Evolutionary conservation across 495 filamentous ascomycete genomes (phyloP), one percentile per base, ranked within the genome.

Genomic region (Xylaria longipes): DNA sequence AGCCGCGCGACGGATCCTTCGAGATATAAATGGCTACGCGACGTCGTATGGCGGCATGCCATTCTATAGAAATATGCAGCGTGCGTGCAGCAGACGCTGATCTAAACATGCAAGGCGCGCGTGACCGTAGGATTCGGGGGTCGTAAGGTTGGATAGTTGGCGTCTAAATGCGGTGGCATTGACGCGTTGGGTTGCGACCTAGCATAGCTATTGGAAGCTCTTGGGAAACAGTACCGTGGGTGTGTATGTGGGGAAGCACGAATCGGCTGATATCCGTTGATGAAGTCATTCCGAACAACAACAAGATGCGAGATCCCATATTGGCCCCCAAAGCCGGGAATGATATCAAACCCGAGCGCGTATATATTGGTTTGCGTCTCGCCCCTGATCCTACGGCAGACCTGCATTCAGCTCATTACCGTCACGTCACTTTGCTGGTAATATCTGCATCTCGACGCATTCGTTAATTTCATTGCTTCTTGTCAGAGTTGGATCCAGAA

Each of bases 21-120:
- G 35, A n/a, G 65, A 67, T 67, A 67, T 52, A 67, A 67, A 67
- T 54, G 48, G 65, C 65, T 41, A 56, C 45, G 27, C 9, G 29
- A 52, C 8, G 65, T 27, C 39, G 46, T 37, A 35, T 17, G 8
- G 48, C 48, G 17, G 29, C 43, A 12, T 11, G 22, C 43, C 63
- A 65, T 67, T 56, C 46, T 48, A 56, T 31, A 67, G 27, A 56
- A 29, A 25, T 25, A 11, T 11, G n/a, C 20, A 27, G 20, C 25
- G 41, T 6, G 5, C 27, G 8, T 35, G 29, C 54, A 12, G 29
- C 54, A 12, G 20, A 60, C 33, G 33, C 33, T 2, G 33, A 37
- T 29, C 45, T 3, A n/a, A 50, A 61, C 31, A 25, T 60, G 31
- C 41, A 45, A 33, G 20, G 12, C n/a, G 41, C 61, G 43, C 41